Conservation (phyloP, 1,139 yeast genomes). For the Suhomyces chickasaworum region DNA sequence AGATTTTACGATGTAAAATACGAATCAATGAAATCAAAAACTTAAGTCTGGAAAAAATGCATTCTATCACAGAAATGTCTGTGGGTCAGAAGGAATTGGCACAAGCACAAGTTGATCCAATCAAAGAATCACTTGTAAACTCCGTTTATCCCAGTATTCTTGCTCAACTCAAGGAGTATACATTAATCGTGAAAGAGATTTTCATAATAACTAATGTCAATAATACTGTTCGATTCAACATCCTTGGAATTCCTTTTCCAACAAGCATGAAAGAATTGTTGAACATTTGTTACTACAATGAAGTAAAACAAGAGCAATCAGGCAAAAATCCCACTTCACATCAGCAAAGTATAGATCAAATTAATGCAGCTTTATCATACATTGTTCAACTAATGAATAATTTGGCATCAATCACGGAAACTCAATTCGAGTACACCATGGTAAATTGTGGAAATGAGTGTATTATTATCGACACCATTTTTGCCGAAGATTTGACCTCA, state of each 20-base stretch:
- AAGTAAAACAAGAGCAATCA: slow-evolving; percentile 15
- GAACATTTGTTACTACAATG: slow-evolving; percentile 33
- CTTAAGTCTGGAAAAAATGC: slow-evolving; percentile 22
- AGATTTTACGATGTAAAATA: slow-evolving; percentile 30
- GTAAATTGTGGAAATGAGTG: slow-evolving; percentile 26
- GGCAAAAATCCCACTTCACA: slow-evolving; percentile 11
- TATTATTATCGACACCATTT: slow-evolving; percentile 30
- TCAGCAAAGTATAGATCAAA: slow-evolving; percentile 22
- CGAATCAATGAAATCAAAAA: slow-evolving; percentile 26
- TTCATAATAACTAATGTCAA: slow-evolving; percentile 32
- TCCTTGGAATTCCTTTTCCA: slow-evolving; percentile 43
- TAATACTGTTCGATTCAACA: slow-evolving; percentile 30
- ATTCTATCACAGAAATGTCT: slow-evolving; percentile 20
- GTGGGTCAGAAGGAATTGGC: slow-evolving; percentile 31
- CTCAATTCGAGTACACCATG: slow-evolving; percentile 34
- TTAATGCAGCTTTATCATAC: slow-evolving; percentile 38
- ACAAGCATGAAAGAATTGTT: slow-evolving; percentile 33
- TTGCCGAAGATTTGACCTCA: slow-evolving; percentile 5
- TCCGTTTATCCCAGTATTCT: slow-evolving; percentile 29
- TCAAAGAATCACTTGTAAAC: slow-evolving; percentile 25
- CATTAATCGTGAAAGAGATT: slow-evolving; percentile 26
- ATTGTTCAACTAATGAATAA: slow-evolving; percentile 30
- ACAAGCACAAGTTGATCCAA: slow-evolving; percentile 32
- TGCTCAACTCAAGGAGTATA: slow-evolving; percentile 20
- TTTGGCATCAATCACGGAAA: slow-evolving; percentile 30